Evolutionary conservation across 345 rosid genomes (phyloP).

Genomic region (Aethionema arabicum): DNA sequence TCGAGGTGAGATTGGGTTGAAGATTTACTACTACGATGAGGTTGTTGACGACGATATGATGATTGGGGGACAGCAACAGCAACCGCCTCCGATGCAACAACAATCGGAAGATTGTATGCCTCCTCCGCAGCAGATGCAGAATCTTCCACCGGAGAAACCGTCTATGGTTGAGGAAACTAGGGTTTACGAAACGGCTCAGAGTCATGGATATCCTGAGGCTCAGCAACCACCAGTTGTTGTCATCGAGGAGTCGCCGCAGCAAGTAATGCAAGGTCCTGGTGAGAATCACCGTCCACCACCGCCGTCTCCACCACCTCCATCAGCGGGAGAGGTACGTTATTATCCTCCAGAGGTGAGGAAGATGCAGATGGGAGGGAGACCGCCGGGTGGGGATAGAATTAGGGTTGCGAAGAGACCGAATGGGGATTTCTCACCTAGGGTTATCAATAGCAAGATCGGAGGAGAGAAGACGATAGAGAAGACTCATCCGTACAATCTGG

Average conservation of each 20-base stretch:
- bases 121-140: slow-evolving; percentile 39
- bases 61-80: slow-evolving; percentile 22
- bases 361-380: slow-evolving; percentile 57
- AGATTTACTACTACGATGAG: slow-evolving; percentile 78
- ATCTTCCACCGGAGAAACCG: slow-evolving; percentile 42
- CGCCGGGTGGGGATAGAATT: slow-evolving; percentile 55
- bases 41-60: slow-evolving; percentile 43
- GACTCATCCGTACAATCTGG: slow-evolving; percentile 65
- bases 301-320: slow-evolving; percentile 29
- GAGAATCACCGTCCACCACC: slow-evolving; percentile 26
- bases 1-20: slow-evolving; percentile 81
- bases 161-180: slow-evolving; percentile 57
- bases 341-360: slow-evolving; percentile 58
- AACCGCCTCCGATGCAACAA: slow-evolving; percentile 28
- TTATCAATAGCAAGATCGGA: slow-evolving; percentile 44
- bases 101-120: slow-evolving; percentile 22
- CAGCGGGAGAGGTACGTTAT: slow-evolving; percentile 24
- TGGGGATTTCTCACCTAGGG: slow-evolving; percentile 73
- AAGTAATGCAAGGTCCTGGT: slow-evolving; percentile 26
- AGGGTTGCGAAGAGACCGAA: slow-evolving; percentile 50
- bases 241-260: slow-evolving; percentile 54
- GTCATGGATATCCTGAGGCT: slow-evolving; percentile 32
- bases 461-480: slow-evolving; percentile 41
- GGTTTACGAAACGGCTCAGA: slow-evolving; percentile 47
- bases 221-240: slow-evolving; percentile 55